A percentile compares a stretch with the other conserved stretches of the same genome.
These are phyloP conservation scores for Quercus dentata DNA, from an alignment of 306 rosid species.

Conservation along the genomic window DNA sequence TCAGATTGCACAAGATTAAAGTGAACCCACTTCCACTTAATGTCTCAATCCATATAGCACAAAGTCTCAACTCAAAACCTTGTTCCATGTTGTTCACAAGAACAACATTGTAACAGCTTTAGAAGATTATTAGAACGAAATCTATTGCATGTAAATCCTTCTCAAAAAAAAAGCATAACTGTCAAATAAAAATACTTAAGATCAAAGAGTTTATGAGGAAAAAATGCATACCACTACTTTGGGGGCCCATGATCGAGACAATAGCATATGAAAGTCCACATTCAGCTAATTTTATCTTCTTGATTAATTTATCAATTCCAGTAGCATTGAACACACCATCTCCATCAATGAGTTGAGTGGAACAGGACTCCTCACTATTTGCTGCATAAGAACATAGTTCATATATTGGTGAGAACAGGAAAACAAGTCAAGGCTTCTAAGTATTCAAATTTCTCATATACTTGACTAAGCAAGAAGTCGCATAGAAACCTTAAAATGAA, in stretches of 20 bases:
- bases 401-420: constrained; percentile 13
- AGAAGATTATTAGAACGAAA: neutral
- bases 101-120: neutral
- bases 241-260: constrained; percentile 98
- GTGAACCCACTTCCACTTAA: neutral
- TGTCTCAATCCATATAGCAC: neutral
- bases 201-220: constrained; percentile 4
- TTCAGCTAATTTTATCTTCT: constrained; percentile 77
- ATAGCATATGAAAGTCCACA: constrained; percentile 97
- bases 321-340: constrained; percentile 72
- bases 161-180: neutral
- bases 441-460: neutral
- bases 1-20: neutral
- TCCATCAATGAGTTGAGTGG: constrained; percentile 95
- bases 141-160: constrained; percentile 13
- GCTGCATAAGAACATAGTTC: constrained; percentile 36
- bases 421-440: neutral
- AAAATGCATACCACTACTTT: constrained; percentile 86
- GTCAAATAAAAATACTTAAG: neutral
- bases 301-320: constrained; percentile 71
- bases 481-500: constrained; percentile 5
- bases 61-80: constrained; percentile 3
- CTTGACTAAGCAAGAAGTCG: neutral
- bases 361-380: constrained; percentile 41
- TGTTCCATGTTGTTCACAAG: neutral